Base-by-base conservation (phyloP, 495 filamentous ascomycete genomes). In the Trichocladium uniseriatum region DNA sequence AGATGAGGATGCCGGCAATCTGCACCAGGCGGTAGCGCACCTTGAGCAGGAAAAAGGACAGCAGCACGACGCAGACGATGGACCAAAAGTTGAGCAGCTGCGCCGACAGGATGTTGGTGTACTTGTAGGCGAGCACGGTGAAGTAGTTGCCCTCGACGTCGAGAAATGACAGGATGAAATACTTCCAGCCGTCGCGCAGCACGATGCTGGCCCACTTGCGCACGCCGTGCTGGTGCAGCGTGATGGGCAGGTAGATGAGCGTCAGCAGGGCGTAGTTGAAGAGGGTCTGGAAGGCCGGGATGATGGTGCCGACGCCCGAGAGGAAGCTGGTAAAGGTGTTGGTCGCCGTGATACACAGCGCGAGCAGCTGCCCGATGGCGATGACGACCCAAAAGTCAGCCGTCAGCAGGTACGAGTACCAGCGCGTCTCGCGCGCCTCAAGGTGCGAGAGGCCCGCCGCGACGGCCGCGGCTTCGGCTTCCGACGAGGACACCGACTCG, bases 71-170 rank as follows among this genome's bases (percentile, higher is more conserved):
- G 48, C 92, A 81, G 16, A 91, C 87, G 52, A 98, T 98, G 55
- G 90, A 84, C 91, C 92, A 98, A 77, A 98, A 97, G 75, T 95
- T 95, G 68, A 98, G 89, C 28, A 98, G 76, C 69, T 96, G 90
- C 8, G 87, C 89, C 44, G 86, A 92, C 27, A 92, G 79, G 63
- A 90, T 84, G 60, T 82, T 92, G 41, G 89, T 94, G 68, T 95
- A 94, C 22, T 85, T 77, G 73, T 95, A 97, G 34, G 89, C 92
- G 20, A 96, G 78, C 38, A 98, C 92, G 53, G 86, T 84, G 67
- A 97, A 96, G 74, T 95, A 98, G 69, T 98, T 98, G 37, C 92
- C 92, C 70, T 95, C 79, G 39, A 97, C 92, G 59, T 98, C 92
- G 36, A 89, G 77, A 71, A 96, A 95, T 24, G 83, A 79, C 34